A percentile compares a stretch with the other conserved stretches of the same genome.
phyloP scores from a whole-genome alignment of 768 basidiomycete species.

The Naematelia encephala region DNA sequence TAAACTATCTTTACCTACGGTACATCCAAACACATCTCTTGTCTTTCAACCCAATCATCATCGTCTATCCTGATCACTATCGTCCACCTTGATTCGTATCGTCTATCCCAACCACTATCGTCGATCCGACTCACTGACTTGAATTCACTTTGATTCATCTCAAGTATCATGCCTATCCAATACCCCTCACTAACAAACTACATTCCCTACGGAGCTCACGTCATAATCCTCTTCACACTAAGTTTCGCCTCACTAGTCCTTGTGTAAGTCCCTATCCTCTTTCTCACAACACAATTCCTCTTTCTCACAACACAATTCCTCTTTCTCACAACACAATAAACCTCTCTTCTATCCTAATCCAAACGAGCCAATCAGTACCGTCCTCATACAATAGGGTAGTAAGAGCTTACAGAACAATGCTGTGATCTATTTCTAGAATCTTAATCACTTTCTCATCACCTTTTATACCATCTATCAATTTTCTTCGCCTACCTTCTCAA shows the following conservation, averaged over 20 bases:
- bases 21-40: no score
- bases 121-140: neutral
- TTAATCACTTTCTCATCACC: slow-evolving; percentile 50
- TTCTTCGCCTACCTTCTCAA: slow-evolving; percentile 28
- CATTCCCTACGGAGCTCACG: slow-evolving; percentile 47
- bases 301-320: no score
- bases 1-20: neutral
- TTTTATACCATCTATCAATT: slow-evolving; percentile 47
- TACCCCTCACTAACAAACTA: neutral
- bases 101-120: no score
- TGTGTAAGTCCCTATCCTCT: slow-evolving; percentile 24
- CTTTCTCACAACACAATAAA: neutral
- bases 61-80: neutral
- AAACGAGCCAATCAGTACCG: no score
- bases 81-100: no score
- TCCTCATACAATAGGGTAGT: neutral
- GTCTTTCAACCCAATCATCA: no score
- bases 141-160: no score
- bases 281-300: neutral
- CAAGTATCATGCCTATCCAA: neutral
- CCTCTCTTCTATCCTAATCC: neutral
- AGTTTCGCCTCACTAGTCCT: slow-evolving; percentile 42
- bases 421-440: slow-evolving; percentile 27
- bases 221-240: slow-evolving; percentile 45
- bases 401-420: neutral